phyloP scores from a whole-genome alignment of 805 yeast species.

The Scheffersomyces coipomensis region DNA sequence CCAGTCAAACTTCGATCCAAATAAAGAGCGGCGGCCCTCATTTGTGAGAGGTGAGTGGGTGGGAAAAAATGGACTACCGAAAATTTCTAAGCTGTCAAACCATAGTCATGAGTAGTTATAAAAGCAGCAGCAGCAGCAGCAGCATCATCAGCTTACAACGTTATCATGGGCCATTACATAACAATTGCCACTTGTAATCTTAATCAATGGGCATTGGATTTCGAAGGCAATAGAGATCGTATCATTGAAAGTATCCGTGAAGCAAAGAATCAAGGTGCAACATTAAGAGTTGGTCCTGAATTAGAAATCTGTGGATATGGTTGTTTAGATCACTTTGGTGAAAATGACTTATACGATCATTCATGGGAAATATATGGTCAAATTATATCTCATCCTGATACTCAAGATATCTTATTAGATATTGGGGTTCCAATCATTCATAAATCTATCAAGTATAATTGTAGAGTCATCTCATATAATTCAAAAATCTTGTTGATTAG shows the following conservation, averaged over 20 bases:
- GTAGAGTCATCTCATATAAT: constrained; percentile 80
- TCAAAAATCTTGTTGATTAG: constrained; percentile 80
- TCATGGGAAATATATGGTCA: constrained; percentile 93
- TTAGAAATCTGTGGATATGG: constrained; percentile 94
- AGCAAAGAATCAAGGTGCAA: constrained; percentile 77
- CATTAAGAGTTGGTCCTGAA: constrained; percentile 94
- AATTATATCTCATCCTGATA: constrained; percentile 63
- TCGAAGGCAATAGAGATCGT: constrained; percentile 94
- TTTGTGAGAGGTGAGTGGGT: too few relatives aligned
- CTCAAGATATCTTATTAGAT: constrained; percentile 78
- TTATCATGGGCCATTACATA: constrained; percentile 75
- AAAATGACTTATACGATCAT: constrained; percentile 82
- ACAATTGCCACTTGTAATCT: constrained; percentile 92
- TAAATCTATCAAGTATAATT: constrained; percentile 85
- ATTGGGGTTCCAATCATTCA: constrained; percentile 94
- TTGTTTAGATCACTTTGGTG: constrained; percentile 90
- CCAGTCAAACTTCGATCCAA: too few relatives aligned
- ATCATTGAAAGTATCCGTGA: constrained; percentile 74
- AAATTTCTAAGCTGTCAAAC: too few relatives aligned
- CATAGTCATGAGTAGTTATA: too few relatives aligned
- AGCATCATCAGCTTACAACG: not conserved
- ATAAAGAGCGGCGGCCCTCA: too few relatives aligned
- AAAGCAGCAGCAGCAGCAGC: too few relatives aligned
- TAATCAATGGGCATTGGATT: constrained; percentile 98
- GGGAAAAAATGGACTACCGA: too few relatives aligned